phyloP scores from a whole-genome alignment of 2,329 filamentous ascomycete genomes.

The Dactylellina parvicollis region DNA sequence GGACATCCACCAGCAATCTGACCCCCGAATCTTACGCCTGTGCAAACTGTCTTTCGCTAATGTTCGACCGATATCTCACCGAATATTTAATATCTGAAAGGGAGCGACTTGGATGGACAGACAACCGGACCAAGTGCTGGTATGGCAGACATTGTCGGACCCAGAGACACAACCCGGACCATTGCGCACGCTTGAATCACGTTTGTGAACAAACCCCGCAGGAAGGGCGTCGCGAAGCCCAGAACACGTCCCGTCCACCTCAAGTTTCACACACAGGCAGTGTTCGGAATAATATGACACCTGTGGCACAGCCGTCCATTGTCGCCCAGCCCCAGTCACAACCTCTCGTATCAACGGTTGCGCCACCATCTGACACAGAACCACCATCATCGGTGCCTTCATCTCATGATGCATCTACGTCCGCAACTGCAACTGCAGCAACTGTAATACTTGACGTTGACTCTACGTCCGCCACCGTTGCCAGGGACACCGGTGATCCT shows the following conservation, averaged over 20 bases:
- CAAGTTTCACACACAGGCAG: conserved; percentile 22
- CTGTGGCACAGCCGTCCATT: background rate
- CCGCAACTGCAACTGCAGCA: background rate
- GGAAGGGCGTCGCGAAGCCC: conserved; percentile 17
- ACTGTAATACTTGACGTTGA: background rate
- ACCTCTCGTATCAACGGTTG: background rate
- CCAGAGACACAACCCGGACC: conserved; percentile 42
- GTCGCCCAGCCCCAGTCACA: background rate
- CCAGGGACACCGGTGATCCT: conserved; percentile 21
- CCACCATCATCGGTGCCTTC: background rate
- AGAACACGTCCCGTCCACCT: background rate
- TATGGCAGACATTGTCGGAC: conserved; percentile 49
- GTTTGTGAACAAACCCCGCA: conserved; percentile 32
- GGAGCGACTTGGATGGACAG: conserved; percentile 41
- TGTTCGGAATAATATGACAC: conserved; percentile 20
- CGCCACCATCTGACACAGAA: background rate
- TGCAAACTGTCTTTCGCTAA: conserved; percentile 4
- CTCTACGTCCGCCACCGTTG: conserved; percentile 3
- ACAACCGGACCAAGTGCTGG: conserved; percentile 36
- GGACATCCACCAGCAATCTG: background rate
- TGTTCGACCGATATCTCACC: conserved; percentile 26
- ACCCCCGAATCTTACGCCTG: conserved; percentile 28
- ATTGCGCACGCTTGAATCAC: conserved; percentile 46
- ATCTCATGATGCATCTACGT: background rate
- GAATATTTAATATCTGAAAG: conserved; percentile 39